Conservation (phyloP, 495 filamentous ascomycete species). For the Podospora comata region DNA sequence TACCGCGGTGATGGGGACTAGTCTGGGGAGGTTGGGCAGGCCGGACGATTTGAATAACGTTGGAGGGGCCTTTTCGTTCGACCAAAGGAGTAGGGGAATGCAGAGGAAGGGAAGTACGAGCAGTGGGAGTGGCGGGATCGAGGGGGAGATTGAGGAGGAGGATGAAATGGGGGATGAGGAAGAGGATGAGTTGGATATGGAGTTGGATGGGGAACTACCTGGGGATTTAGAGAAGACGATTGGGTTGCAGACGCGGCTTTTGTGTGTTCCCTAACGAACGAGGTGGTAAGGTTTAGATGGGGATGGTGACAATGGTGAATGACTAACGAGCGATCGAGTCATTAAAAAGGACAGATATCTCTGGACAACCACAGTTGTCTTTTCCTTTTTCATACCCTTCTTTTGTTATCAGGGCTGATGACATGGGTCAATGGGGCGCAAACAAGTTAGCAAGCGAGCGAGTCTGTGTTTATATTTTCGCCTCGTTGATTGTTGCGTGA, state of each 20-base stretch:
- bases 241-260: neutral
- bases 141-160: neutral
- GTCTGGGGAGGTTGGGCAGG: neutral
- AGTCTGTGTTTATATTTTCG: too few relatives aligned
- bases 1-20: neutral
- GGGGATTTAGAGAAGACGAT: slow-evolving; percentile 2
- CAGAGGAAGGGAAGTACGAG: neutral
- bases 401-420: too few relatives aligned
- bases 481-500: too few relatives aligned
- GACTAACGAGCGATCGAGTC: neutral
- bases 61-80: neutral
- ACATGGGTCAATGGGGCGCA: neutral
- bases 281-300: neutral
- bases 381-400: too few relatives aligned
- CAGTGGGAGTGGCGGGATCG: neutral
- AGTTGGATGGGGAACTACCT: neutral
- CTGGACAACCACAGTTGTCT: too few relatives aligned
- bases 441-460: too few relatives aligned
- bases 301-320: neutral
- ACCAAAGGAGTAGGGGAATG: neutral
- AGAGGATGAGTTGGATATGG: neutral
- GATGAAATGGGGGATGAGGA: neutral
- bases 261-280: too few relatives aligned
- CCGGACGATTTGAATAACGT: neutral
- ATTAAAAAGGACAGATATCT: too few relatives aligned